A percentile compares a stretch with the other conserved stretches of the same genome.
These are phyloP conservation scores for Macrocybe sp. DNA, from an alignment of 1,284 basidiomycete species.

Conservation along the genomic window DNA sequence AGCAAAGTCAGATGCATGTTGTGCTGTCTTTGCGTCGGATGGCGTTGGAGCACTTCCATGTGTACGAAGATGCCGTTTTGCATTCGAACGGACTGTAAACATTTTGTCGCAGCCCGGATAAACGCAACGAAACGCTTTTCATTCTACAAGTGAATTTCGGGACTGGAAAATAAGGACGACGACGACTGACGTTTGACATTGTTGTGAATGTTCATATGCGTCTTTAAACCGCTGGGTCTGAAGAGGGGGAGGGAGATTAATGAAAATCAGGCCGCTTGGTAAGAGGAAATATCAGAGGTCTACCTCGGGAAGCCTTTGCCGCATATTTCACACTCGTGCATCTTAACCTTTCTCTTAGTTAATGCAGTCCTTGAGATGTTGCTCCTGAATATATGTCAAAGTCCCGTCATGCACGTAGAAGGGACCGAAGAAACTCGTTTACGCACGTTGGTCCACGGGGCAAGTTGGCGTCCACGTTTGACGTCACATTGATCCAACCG, in stretches of 20 bases:
- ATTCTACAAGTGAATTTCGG: not conserved
- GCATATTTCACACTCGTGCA: conserved; percentile 50
- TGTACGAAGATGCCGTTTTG: conserved; percentile 53
- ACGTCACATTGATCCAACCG: no score
- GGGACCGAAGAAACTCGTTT: not conserved
- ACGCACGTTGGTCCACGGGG: not conserved
- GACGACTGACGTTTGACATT: conserved; percentile 51
- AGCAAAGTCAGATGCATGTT: conserved; percentile 30
- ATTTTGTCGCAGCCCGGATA: conserved; percentile 42
- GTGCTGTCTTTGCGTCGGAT: conserved; percentile 5
- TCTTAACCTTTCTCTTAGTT: conserved; percentile 43
- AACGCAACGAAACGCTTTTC: conserved; percentile 46
- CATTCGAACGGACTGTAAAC: conserved; percentile 60
- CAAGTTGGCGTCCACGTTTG: not conserved
- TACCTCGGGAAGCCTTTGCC: conserved; percentile 52
- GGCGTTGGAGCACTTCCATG: conserved; percentile 38
- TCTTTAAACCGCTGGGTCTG: conserved; percentile 54
- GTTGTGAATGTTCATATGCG: conserved; percentile 66
- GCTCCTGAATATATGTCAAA: no score
- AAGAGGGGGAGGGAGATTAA: conserved; percentile 1
- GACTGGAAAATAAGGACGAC: conserved; percentile 9
- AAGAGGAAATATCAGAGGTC: conserved; percentile 3
- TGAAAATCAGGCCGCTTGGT: not conserved
- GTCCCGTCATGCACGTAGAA: not conserved
- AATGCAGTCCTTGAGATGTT: not conserved